A percentile compares a stretch with the other conserved stretches of the same genome.
phyloP scores from a whole-genome alignment of 805 yeast genomes.

The Starmerella powellii region DNA sequence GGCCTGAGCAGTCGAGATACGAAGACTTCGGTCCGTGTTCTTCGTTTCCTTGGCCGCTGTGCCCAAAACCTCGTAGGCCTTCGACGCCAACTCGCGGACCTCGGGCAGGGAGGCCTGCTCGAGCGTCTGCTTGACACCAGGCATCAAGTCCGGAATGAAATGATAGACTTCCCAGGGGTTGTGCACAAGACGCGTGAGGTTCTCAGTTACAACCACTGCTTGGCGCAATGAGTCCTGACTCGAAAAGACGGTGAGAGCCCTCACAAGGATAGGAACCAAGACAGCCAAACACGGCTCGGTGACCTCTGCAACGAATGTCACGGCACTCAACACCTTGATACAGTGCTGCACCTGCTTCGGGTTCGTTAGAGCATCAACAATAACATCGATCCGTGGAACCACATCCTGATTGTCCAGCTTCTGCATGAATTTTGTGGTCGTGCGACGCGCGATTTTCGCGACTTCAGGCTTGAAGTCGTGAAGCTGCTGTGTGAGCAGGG shows the following conservation, averaged over 20 bases:
- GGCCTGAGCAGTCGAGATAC: constrained; percentile 44
- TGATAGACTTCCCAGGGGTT: constrained; percentile 82
- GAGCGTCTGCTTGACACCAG: constrained; percentile 83
- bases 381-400: constrained; percentile 68
- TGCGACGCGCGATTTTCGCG: constrained; percentile 67
- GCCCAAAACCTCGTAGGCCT: constrained; percentile 69
- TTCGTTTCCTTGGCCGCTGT: constrained; percentile 71
- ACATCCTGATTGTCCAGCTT: constrained; percentile 88
- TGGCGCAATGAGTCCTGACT: constrained; percentile 95
- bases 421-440: constrained; percentile 58
- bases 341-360: constrained; percentile 82
- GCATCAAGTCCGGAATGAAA: constrained; percentile 73
- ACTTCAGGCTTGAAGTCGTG: constrained; percentile 96
- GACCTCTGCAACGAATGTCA: constrained; percentile 95
- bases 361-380: constrained; percentile 79
- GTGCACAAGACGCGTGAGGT: constrained; percentile 87
- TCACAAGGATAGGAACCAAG: constrained; percentile 81
- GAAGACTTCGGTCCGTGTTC: constrained; percentile 51
- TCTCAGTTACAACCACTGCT: constrained; percentile 90
- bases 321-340: constrained; percentile 78
- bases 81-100: constrained; percentile 83
- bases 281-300: constrained; percentile 89
- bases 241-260: constrained; percentile 74
- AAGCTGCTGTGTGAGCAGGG: constrained; percentile 75
- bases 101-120: constrained; percentile 90